phyloP scores from a whole-genome alignment of 495 filamentous ascomycete genomes.

The Penicillium soppii region DNA sequence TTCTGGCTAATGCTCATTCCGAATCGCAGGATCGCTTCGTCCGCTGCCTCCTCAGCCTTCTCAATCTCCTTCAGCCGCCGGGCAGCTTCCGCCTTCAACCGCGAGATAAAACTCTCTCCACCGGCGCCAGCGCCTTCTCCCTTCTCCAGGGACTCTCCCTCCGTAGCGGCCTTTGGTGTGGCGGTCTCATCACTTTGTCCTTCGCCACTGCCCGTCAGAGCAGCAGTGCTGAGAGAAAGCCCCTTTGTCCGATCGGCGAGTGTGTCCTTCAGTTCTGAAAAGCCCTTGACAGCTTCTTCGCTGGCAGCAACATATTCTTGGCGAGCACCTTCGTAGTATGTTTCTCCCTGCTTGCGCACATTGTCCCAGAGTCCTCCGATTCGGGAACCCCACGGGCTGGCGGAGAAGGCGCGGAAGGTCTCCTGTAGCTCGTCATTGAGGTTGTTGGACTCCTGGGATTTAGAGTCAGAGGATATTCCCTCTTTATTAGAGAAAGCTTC shows the following conservation, averaged over 20 bases:
- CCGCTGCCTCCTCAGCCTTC: conserved; percentile 93
- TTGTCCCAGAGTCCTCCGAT: conserved; percentile 87
- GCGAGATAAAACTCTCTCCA: conserved; percentile 76
- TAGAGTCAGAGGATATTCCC: conserved; percentile 20
- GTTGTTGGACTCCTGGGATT: conserved; percentile 47
- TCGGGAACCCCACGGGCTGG: conserved; percentile 83
- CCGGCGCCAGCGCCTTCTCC: conserved; percentile 59
- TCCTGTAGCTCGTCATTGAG: conserved; percentile 91
- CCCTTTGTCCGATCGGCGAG: conserved; percentile 71
- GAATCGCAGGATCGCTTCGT: conserved; percentile 92
- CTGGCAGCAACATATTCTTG: conserved; percentile 78
- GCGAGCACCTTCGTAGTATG: conserved; percentile 77
- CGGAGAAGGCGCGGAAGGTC: conserved; percentile 89
- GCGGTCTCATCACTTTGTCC: conserved; percentile 32
- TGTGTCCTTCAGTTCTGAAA: conserved; percentile 66
- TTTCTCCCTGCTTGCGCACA: conserved; percentile 88
- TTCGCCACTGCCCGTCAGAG: conserved; percentile 26
- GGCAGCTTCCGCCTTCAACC: conserved; percentile 76
- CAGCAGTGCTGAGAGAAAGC: conserved; percentile 60
- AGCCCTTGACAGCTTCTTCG: conserved; percentile 79
- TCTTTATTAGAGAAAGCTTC: conserved; percentile 67
- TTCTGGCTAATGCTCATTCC: conserved; percentile 89
- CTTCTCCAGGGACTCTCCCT: conserved; percentile 29
- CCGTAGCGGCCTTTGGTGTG: conserved; percentile 35
- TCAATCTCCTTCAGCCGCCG: conserved; percentile 89